phyloP scores from a whole-genome alignment of 1,139 yeast genomes.

The Waltiozyma sp. region DNA sequence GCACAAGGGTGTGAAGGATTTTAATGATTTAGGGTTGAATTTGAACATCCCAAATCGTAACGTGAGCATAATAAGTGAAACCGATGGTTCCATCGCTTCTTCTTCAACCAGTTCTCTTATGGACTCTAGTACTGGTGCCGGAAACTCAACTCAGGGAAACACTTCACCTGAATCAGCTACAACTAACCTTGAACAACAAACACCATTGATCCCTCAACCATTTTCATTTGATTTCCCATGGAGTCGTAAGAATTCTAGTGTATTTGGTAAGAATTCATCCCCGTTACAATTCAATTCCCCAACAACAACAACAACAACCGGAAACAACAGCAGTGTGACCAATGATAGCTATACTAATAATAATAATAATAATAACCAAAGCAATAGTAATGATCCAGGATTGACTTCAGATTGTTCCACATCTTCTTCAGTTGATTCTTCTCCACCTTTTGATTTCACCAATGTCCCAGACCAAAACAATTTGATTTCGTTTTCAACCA shows the following conservation, averaged over 20 bases:
- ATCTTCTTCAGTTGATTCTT: slow-evolving; percentile 12
- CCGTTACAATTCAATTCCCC: slow-evolving; percentile 2
- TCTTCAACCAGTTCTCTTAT: too few species aligned
- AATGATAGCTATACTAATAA: slow-evolving; percentile 3
- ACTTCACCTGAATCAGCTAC: not conserved
- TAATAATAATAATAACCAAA: too few species aligned
- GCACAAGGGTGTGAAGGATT: too few species aligned
- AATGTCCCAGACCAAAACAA: slow-evolving; percentile 12
- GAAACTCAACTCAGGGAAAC: not conserved
- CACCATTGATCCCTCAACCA: not conserved
- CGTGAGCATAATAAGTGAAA: too few species aligned
- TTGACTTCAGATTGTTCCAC: slow-evolving; percentile 16
- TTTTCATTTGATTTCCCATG: slow-evolving; percentile 35
- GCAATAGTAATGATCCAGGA: slow-evolving; percentile 16
- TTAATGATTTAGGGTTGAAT: too few species aligned
- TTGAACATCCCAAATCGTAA: too few species aligned
- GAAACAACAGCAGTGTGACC: not conserved
- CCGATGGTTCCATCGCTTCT: too few species aligned
- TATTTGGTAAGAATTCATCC: slow-evolving; percentile 4
- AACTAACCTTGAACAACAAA: not conserved
- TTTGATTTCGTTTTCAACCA: slow-evolving; percentile 15
- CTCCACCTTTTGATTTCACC: slow-evolving; percentile 17
- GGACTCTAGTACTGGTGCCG: too few species aligned
- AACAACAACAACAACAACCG: not conserved
- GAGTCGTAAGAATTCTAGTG: slow-evolving; percentile 15